These are phyloP conservation scores for Aspergillus texensis DNA, from an alignment of 2,329 filamentous ascomycete species.

Conservation along the genomic window DNA sequence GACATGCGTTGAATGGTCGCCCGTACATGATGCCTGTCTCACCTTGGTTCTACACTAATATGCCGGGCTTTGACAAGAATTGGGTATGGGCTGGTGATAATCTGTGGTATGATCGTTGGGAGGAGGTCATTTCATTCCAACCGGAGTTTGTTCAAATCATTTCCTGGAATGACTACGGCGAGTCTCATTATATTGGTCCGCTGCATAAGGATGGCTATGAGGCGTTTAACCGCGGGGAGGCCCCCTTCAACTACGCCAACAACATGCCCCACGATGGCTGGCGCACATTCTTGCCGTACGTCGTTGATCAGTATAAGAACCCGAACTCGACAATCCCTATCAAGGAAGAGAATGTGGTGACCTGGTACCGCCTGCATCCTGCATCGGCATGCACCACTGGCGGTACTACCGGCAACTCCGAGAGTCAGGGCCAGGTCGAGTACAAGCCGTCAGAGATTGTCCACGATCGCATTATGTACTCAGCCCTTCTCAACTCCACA, in stretches of 20 bases:
- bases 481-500: constrained; percentile 36
- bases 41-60: constrained; percentile 60
- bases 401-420: constrained; percentile 31
- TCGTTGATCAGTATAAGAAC: constrained; percentile 39
- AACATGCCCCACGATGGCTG: constrained; percentile 33
- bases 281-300: constrained; percentile 35
- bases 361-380: constrained; percentile 29
- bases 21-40: constrained; percentile 57
- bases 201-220: constrained; percentile 49
- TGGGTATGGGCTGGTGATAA: constrained; percentile 64
- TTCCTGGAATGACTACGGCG: constrained; percentile 64
- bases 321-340: constrained; percentile 21
- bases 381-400: constrained; percentile 21
- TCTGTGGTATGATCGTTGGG: constrained; percentile 63
- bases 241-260: constrained; percentile 40
- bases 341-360: constrained; percentile 23
- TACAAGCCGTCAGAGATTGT: constrained; percentile 18
- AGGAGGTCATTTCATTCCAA: constrained; percentile 51
- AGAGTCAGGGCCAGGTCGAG: constrained; percentile 29
- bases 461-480: constrained; percentile 26
- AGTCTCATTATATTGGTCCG: constrained; percentile 61
- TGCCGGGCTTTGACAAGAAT: constrained; percentile 60
- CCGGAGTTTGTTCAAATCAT: constrained; percentile 59
- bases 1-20: constrained; percentile 36
- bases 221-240: constrained; percentile 26